Conservation (phyloP, 495 filamentous ascomycete species). For the Daldinia grandis region DNA sequence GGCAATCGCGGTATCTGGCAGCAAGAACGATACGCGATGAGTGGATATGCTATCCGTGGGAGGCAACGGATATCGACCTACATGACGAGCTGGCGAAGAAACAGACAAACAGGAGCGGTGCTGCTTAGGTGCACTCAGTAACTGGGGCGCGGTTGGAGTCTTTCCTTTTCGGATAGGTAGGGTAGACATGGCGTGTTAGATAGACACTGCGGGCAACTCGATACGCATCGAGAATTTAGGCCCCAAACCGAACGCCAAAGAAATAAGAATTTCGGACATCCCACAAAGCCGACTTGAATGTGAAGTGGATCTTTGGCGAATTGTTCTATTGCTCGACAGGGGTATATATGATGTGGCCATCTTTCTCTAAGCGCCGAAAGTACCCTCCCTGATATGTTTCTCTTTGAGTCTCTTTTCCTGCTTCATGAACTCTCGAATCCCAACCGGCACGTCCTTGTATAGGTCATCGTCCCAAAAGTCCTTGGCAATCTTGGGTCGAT, state of each 20-base stretch:
- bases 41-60: conserved; percentile 99
- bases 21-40: conserved; percentile 87
- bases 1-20: conserved; percentile 79
- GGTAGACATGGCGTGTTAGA: conserved; percentile 37
- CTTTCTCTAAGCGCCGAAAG: conserved; percentile 48
- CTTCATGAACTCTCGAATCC: conserved; percentile 96
- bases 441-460: conserved; percentile 86
- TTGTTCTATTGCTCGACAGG: conserved; percentile 31
- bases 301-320: conserved; percentile 17
- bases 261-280: conserved; percentile 17
- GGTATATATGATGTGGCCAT: conserved; percentile 25
- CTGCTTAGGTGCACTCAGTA: conserved; percentile 16
- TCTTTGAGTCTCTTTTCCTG: conserved; percentile 90
- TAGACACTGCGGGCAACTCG: conserved; percentile 35
- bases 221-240: conserved; percentile 22
- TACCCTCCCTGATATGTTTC: conserved; percentile 64
- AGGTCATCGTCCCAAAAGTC: conserved; percentile 66
- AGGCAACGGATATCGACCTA: conserved; percentile 94
- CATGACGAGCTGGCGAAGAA: conserved; percentile 77
- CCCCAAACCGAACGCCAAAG: conserved; percentile 19
- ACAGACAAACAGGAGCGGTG: conserved; percentile 45
- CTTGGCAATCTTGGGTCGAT: conserved; percentile 47
- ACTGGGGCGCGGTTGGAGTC: conserved; percentile 6
- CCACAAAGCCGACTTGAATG: conserved; percentile 16
- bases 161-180: conserved; percentile 32